Conservation (phyloP, 441 rosid species). For the Hypseocharis bilobata region DNA sequence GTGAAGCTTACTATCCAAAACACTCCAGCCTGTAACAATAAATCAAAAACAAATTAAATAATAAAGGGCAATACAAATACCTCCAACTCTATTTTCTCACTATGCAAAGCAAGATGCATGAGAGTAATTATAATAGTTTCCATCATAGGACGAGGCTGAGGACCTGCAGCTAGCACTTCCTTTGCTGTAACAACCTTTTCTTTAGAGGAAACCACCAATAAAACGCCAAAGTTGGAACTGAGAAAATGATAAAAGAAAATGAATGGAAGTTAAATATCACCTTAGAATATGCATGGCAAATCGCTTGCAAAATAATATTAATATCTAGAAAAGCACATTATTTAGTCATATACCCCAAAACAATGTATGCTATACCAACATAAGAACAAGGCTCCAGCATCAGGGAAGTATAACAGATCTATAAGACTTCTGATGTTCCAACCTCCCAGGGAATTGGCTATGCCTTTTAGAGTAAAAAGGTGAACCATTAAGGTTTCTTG, state of each 20-base stretch:
- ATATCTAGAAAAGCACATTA: background rate
- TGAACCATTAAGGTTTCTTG: background rate
- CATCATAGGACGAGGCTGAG: constrained; percentile 57
- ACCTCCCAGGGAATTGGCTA: background rate
- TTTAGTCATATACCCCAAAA: constrained; percentile 2
- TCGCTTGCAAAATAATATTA: background rate
- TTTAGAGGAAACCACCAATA: constrained; percentile 54
- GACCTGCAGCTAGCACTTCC: constrained; percentile 70
- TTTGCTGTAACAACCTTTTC: constrained; percentile 62
- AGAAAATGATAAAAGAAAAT: constrained; percentile 18
- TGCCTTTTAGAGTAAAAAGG: background rate
- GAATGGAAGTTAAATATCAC: background rate
- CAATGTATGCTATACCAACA: background rate
- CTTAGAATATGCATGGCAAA: background rate
- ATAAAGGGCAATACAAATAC: constrained; percentile 28
- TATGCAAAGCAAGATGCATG: constrained; percentile 83
- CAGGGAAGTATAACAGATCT: background rate
- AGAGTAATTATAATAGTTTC: constrained; percentile 78
- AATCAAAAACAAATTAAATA: constrained; percentile 1
- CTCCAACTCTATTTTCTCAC: constrained; percentile 82
- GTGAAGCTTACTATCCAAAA: constrained; percentile 1
- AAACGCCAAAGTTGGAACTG: constrained; percentile 76
- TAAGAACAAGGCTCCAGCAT: background rate
- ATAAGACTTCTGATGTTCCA: background rate
- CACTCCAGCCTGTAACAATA: background rate